Percentiles rank a stretch among this genome's conserved stretches.
Conservation (phyloP, 441 rosid genomes). For the Erodium chrysanthum region DNA sequence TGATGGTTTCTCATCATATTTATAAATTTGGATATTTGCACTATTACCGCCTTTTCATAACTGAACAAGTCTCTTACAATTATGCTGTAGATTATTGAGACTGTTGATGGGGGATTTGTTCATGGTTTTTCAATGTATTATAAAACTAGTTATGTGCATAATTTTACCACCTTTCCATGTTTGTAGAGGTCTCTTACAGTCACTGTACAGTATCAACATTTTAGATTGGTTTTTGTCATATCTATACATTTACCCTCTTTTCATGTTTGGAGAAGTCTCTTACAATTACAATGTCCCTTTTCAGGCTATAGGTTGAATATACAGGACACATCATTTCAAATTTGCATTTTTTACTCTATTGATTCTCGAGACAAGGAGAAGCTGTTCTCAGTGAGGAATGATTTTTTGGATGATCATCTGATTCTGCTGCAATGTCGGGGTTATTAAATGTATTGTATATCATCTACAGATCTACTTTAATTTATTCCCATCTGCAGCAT, state of each 20-base stretch:
- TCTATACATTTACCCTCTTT: background rate
- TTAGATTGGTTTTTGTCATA: background rate
- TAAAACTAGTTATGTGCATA: background rate
- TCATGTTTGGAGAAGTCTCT: constrained; percentile 15
- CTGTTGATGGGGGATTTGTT: background rate
- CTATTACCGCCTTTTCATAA: no score
- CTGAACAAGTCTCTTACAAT: no score
- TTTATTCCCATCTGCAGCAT: constrained; percentile 14
- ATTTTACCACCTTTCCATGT: background rate
- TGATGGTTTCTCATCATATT: no score
- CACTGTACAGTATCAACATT: background rate
- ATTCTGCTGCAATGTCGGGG: constrained; percentile 70
- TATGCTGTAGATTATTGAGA: background rate
- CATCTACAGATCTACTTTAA: constrained; percentile 10
- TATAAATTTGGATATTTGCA: no score
- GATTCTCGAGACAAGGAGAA: constrained; percentile 24
- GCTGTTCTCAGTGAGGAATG: constrained; percentile 40
- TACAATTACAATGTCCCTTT: constrained; percentile 25
- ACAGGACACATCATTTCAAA: constrained; percentile 21
- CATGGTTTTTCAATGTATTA: background rate
- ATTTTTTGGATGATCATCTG: constrained; percentile 43
- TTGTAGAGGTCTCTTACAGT: background rate
- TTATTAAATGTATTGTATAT: constrained; percentile 60
- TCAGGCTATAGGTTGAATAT: constrained; percentile 32
- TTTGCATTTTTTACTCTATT: constrained; percentile 18